These are phyloP conservation scores for Podospora comata DNA, from an alignment of 495 filamentous ascomycete genomes.

Conservation along the genomic window DNA sequence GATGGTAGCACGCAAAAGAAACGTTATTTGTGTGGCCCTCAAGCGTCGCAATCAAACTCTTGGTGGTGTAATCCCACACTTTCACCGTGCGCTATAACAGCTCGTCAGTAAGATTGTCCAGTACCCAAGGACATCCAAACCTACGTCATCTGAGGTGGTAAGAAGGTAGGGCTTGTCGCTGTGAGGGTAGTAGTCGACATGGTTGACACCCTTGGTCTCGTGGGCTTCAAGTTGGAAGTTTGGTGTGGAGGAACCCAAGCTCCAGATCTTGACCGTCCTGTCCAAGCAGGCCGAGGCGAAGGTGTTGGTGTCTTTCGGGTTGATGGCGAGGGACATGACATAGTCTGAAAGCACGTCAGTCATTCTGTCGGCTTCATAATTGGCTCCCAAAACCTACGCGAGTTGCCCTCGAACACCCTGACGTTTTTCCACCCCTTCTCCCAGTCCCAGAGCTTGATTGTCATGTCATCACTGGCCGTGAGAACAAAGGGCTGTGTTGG, in stretches of 20 bases:
- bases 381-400: slow-evolving; percentile 42
- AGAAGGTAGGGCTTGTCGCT: slow-evolving; percentile 96
- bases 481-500: slow-evolving; percentile 94
- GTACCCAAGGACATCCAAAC: neutral
- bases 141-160: slow-evolving; percentile 84
- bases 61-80: slow-evolving; percentile 99
- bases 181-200: slow-evolving; percentile 95
- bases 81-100: slow-evolving; percentile 67
- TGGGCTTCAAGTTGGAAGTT: slow-evolving; percentile 97
- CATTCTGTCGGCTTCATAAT: slow-evolving; percentile 9
- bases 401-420: slow-evolving; percentile 96
- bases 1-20: slow-evolving; percentile 98
- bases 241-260: slow-evolving; percentile 79
- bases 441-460: slow-evolving; percentile 99
- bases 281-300: slow-evolving; percentile 97
- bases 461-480: slow-evolving; percentile 99
- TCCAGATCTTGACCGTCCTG: slow-evolving; percentile 98
- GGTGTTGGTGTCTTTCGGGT: slow-evolving; percentile 97
- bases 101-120: neutral
- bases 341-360: slow-evolving; percentile 24
- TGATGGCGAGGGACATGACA: slow-evolving; percentile 99
- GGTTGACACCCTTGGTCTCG: slow-evolving; percentile 96
- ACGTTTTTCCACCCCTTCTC: slow-evolving; percentile 98
- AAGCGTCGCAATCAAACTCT: slow-evolving; percentile 91
- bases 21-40: slow-evolving; percentile 99